phyloP scores from a whole-genome alignment of 2,329 filamentous ascomycete species.

The Penicillium sp. region DNA sequence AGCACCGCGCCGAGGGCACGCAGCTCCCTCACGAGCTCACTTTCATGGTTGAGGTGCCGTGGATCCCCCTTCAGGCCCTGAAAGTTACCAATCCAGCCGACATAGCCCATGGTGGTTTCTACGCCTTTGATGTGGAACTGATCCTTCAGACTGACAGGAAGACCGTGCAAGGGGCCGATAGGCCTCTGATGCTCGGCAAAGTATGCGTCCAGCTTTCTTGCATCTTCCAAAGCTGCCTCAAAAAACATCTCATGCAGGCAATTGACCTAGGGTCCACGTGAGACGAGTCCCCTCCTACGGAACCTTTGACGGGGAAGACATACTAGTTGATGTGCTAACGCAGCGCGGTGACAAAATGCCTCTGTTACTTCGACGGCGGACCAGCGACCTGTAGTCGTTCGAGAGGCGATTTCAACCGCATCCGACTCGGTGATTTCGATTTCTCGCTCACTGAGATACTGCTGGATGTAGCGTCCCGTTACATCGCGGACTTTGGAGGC shows the following conservation, averaged over 20 bases:
- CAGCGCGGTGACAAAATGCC: constrained; percentile 53
- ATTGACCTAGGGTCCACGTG: constrained; percentile 28
- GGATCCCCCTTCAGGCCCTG: constrained; percentile 50
- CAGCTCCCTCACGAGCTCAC: constrained; percentile 53
- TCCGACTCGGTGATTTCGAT: constrained; percentile 58
- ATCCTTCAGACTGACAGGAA: constrained; percentile 53
- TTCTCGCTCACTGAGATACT: constrained; percentile 50
- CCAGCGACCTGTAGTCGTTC: constrained; percentile 51
- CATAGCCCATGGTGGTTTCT: constrained; percentile 57
- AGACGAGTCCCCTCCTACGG: not conserved
- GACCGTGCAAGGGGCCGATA: constrained; percentile 56
- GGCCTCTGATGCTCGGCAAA: constrained; percentile 39
- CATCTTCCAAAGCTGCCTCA: constrained; percentile 46
- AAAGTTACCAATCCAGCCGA: constrained; percentile 60
- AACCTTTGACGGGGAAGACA: not conserved
- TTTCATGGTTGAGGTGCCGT: constrained; percentile 48
- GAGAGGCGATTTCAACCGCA: constrained; percentile 51
- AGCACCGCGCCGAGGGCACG: constrained; percentile 49
- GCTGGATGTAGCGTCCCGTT: constrained; percentile 51
- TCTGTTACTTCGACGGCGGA: constrained; percentile 50
- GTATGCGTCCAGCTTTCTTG: constrained; percentile 45
- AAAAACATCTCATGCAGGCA: constrained; percentile 53
- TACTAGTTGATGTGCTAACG: constrained; percentile 55
- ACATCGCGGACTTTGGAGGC: constrained; percentile 51
- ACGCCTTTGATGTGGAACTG: constrained; percentile 46